phyloP scores from a whole-genome alignment of 768 basidiomycete genomes.

The Leccinum pellstonianum region DNA sequence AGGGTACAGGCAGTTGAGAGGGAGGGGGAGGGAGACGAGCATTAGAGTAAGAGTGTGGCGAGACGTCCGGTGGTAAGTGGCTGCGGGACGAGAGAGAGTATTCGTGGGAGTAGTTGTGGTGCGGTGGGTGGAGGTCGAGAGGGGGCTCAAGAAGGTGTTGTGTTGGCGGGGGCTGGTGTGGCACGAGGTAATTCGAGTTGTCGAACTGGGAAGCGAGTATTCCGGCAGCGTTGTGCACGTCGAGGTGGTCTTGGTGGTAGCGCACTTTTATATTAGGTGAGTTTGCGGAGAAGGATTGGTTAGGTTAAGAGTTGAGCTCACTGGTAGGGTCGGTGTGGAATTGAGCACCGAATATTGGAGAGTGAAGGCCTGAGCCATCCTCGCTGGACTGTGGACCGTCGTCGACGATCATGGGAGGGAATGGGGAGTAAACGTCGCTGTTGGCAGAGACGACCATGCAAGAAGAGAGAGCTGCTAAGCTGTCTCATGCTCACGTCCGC shows the following conservation, averaged over 20 bases:
- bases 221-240: conserved; percentile 47
- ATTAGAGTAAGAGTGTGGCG: conserved; percentile 39
- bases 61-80: conserved; percentile 46
- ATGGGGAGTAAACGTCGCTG: conserved; percentile 58
- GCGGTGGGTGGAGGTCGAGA: conserved; percentile 43
- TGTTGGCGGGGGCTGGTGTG: background rate
- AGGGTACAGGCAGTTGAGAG: conserved; percentile 21
- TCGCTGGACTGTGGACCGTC: conserved; percentile 72
- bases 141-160: conserved; percentile 48
- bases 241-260: conserved; percentile 47
- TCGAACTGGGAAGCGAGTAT: conserved; percentile 53
- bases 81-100: conserved; percentile 44
- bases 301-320: conserved; percentile 39
- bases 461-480: conserved; percentile 18
- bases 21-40: conserved; percentile 43
- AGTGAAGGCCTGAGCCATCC: conserved; percentile 73
- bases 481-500: conserved; percentile 45
- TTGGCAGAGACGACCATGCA: conserved; percentile 58
- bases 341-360: conserved; percentile 59
- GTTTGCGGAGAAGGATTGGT: conserved; percentile 42
- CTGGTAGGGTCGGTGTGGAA: conserved; percentile 47
- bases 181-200: conserved; percentile 38
- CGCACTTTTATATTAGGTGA: conserved; percentile 70
- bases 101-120: conserved; percentile 38
- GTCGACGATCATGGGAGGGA: conserved; percentile 54